Evolutionary conservation across 306 rosid genomes (phyloP).

Genomic region (Glycyrrhiza uralensis): DNA sequence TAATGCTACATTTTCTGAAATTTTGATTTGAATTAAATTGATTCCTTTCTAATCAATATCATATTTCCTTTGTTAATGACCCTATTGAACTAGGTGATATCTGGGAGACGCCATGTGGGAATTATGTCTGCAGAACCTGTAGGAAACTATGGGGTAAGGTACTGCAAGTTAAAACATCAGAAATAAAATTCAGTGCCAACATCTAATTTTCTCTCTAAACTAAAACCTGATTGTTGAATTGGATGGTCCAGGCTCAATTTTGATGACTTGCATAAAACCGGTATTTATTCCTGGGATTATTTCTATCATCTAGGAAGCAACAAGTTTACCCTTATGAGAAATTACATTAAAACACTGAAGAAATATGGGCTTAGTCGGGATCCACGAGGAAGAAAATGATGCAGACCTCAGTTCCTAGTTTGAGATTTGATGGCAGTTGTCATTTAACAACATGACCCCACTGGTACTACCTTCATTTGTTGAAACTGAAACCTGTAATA

Average conservation of each 20-base stretch:
- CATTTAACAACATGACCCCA: background rate
- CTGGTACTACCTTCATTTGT: constrained; percentile 24
- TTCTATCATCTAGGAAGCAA: constrained; percentile 70
- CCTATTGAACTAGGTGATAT: constrained; percentile 52
- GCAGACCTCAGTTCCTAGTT: constrained; percentile 13
- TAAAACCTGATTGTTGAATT: constrained; percentile 15
- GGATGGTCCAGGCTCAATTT: constrained; percentile 58
- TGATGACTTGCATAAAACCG: constrained; percentile 88
- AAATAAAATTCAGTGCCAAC: background rate
- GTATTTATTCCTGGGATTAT: constrained; percentile 86
- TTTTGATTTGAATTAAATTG: background rate
- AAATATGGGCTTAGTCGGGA: constrained; percentile 73
- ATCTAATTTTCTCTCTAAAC: background rate
- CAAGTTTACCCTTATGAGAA: constrained; percentile 68
- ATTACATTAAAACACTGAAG: constrained; percentile 60
- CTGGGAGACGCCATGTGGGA: constrained; percentile 70
- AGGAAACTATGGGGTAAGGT: constrained; percentile 96
- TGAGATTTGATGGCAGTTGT: constrained; percentile 21
- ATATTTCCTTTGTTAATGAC: background rate
- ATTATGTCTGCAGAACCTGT: constrained; percentile 86
- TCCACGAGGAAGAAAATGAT: constrained; percentile 68
- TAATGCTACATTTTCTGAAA: background rate
- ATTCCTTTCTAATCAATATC: constrained; percentile 1
- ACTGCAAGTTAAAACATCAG: constrained; percentile 22
- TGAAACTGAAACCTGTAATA: background rate